Percentiles rank a stretch among this genome's conserved stretches.
Evolutionary conservation across 768 basidiomycete species (phyloP).

Genomic region (Calocybe cyanea): DNA sequence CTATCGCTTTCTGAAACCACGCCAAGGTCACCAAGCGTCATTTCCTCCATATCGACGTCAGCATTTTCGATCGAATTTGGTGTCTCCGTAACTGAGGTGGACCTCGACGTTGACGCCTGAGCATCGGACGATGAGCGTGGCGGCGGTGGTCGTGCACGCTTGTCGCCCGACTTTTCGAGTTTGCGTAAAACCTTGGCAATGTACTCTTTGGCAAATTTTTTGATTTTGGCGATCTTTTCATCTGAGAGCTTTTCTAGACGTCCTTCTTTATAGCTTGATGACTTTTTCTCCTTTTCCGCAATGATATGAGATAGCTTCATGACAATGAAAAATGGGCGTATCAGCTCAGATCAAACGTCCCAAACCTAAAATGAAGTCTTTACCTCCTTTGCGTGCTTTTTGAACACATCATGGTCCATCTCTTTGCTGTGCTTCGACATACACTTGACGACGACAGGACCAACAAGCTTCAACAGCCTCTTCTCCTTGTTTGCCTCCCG

Average conservation of each 20-base stretch:
- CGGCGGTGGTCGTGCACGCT: slow-evolving; percentile 23
- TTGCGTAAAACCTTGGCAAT: slow-evolving; percentile 75
- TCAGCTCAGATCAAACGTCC: not conserved
- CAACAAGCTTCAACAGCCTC: slow-evolving; percentile 75
- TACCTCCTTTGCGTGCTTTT: slow-evolving; percentile 94
- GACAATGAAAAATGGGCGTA: not conserved
- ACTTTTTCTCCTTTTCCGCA: slow-evolving; percentile 95
- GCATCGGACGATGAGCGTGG: slow-evolving; percentile 21
- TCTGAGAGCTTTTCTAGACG: slow-evolving; percentile 75
- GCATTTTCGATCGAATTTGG: slow-evolving; percentile 36
- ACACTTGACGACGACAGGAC: slow-evolving; percentile 84
- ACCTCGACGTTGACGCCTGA: slow-evolving; percentile 33
- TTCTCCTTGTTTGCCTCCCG: slow-evolving; percentile 78
- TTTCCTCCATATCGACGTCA: slow-evolving; percentile 25
- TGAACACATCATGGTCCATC: slow-evolving; percentile 81
- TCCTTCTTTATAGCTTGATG: slow-evolving; percentile 68
- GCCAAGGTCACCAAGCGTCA: slow-evolving; percentile 32
- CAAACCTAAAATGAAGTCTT: slow-evolving; percentile 15
- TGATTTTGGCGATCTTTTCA: slow-evolving; percentile 87
- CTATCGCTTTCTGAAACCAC: slow-evolving; percentile 22
- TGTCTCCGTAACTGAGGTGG: slow-evolving; percentile 33
- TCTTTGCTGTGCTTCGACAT: slow-evolving; percentile 86
- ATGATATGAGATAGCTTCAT: slow-evolving; percentile 78
- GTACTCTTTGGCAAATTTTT: slow-evolving; percentile 90
- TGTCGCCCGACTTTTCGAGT: slow-evolving; percentile 48